Conservation (phyloP, 2,329 filamentous ascomycete species). For the Paradendryphiella salina region DNA sequence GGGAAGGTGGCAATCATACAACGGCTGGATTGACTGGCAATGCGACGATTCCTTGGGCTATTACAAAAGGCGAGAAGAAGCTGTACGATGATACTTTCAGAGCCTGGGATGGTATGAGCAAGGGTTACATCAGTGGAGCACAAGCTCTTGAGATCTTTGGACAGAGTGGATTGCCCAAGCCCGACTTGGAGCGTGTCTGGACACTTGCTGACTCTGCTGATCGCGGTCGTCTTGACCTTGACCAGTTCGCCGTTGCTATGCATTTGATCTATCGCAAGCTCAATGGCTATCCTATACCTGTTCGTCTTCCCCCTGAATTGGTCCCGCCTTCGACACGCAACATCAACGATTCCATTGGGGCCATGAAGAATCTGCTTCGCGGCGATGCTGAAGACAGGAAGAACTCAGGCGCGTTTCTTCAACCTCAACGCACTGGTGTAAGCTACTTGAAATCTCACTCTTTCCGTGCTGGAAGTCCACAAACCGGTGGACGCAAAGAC, state of each 20-base stretch:
- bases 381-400: slow-evolving; percentile 90
- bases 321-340: slow-evolving; percentile 94
- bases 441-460: slow-evolving; percentile 97
- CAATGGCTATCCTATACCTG: slow-evolving; percentile 91
- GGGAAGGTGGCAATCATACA: slow-evolving; percentile 78
- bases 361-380: slow-evolving; percentile 85
- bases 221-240: slow-evolving; percentile 89
- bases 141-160: slow-evolving; percentile 97
- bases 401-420: slow-evolving; percentile 82
- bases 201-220: slow-evolving; percentile 92
- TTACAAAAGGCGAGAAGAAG: slow-evolving; percentile 98
- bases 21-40: slow-evolving; percentile 88
- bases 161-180: slow-evolving; percentile 89
- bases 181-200: slow-evolving; percentile 91
- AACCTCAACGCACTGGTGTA: slow-evolving; percentile 96
- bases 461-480: slow-evolving; percentile 69
- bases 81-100: slow-evolving; percentile 94
- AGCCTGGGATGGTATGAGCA: slow-evolving; percentile 93
- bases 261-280: slow-evolving; percentile 97
- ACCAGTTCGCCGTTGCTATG: slow-evolving; percentile 98
- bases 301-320: slow-evolving; percentile 84
- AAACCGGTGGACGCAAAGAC: slow-evolving; percentile 75
- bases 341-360: slow-evolving; percentile 87
- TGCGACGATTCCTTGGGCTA: slow-evolving; percentile 95
- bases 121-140: slow-evolving; percentile 87